These are phyloP conservation scores for Puya raimondii DNA, from an alignment of 176 grass and related monocot genomes.

Conservation along the genomic window DNA sequence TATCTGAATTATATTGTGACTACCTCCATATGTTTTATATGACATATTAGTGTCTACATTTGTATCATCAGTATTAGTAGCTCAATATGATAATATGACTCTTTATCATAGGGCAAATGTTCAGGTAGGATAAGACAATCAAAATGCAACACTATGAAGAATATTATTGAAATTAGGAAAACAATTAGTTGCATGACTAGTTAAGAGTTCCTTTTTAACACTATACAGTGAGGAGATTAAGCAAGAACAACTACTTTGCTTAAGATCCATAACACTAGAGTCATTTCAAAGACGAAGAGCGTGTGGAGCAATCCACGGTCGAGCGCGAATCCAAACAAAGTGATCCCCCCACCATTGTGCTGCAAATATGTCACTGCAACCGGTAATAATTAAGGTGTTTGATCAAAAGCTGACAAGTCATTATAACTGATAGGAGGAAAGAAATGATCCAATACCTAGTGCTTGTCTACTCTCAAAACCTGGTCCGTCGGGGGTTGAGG, in stretches of 20 bases:
- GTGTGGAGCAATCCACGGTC: conserved; percentile 82
- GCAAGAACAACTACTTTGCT: conserved; percentile 73
- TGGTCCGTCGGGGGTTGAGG: background rate
- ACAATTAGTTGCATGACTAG: too few species aligned
- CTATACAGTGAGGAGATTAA: background rate
- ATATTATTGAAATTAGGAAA: too few species aligned
- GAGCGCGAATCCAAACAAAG: conserved; percentile 77
- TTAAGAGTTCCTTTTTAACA: too few species aligned
- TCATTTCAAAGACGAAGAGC: conserved; percentile 93
- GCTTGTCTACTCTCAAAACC: conserved; percentile 43
- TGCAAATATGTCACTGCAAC: conserved; percentile 59
- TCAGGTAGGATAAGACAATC: too few species aligned
- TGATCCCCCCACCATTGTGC: conserved; percentile 84
- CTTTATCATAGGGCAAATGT: too few species aligned
- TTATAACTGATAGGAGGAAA: background rate
- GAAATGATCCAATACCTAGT: conserved; percentile 36
- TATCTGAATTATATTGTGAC: too few species aligned
- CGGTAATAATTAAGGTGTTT: background rate
- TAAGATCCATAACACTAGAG: conserved; percentile 89
- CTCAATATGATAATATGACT: too few species aligned
- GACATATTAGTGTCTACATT: too few species aligned
- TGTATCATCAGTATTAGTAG: too few species aligned
- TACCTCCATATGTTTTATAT: too few species aligned
- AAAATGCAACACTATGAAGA: too few species aligned
- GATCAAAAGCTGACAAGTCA: background rate